phyloP scores from a whole-genome alignment of 176 grass and related monocot genomes.

The Carex cristatella region DNA sequence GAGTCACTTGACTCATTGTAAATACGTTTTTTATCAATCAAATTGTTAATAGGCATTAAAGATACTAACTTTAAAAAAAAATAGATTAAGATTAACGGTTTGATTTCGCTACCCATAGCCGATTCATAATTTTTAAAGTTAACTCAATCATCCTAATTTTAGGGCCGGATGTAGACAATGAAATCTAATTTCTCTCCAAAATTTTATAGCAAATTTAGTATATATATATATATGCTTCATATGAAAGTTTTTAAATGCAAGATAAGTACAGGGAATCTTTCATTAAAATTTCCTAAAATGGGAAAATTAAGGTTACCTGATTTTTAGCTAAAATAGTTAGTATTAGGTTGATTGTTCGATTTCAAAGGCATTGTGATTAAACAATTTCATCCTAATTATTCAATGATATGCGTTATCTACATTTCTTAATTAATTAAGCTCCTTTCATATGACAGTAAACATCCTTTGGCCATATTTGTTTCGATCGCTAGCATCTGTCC shows the following conservation, averaged over 20 bases:
- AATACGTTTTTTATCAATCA: too few relatives aligned
- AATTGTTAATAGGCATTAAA: too few relatives aligned
- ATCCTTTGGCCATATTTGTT: not conserved
- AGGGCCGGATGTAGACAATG: not conserved
- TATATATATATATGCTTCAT: not conserved
- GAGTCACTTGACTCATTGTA: too few relatives aligned
- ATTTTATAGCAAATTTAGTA: not conserved
- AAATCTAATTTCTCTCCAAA: not conserved
- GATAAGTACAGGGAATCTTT: not conserved
- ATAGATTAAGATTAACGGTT: not conserved
- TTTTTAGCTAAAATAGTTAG: not conserved
- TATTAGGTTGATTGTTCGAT: not conserved
- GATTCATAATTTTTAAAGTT: not conserved
- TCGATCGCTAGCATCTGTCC: not conserved
- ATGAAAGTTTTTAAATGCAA: not conserved
- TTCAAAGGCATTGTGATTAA: not conserved
- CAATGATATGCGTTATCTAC: slow-evolving; percentile 3
- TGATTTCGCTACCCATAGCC: not conserved
- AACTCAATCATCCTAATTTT: not conserved
- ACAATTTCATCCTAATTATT: not conserved
- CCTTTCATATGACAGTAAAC: not conserved
- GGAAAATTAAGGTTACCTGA: not conserved
- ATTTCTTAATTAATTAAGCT: not conserved
- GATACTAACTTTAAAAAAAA: too few relatives aligned
- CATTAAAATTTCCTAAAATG: not conserved